Conservation (phyloP, 495 filamentous ascomycete genomes). For the Lasiosphaeria ovina region DNA sequence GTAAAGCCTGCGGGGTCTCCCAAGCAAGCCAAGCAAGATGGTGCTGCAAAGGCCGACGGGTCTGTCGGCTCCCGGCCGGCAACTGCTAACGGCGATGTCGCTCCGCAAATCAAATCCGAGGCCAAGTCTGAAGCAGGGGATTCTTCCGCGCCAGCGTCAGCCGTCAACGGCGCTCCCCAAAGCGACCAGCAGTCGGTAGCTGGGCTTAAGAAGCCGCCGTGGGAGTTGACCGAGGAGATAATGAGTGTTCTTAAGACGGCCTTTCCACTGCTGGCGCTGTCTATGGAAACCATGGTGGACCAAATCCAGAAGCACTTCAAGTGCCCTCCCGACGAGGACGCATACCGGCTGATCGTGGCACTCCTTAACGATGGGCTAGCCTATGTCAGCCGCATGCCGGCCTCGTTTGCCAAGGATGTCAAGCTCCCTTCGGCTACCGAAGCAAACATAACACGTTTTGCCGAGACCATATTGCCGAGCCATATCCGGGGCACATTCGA, state of each 20-base stretch:
- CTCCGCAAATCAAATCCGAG: slow-evolving; percentile 42
- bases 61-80: slow-evolving; percentile 41
- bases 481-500: slow-evolving; percentile 95
- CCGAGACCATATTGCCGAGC: slow-evolving; percentile 88
- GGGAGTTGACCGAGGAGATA: slow-evolving; percentile 95
- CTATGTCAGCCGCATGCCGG: slow-evolving; percentile 83
- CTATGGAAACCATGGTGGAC: slow-evolving; percentile 99
- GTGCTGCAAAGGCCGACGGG: slow-evolving; percentile 22
- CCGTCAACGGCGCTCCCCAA: slow-evolving; percentile 26
- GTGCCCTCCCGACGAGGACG: slow-evolving; percentile 96
- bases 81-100: slow-evolving; percentile 46
- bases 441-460: slow-evolving; percentile 92
- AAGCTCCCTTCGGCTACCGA: slow-evolving; percentile 89
- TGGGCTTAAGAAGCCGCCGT: slow-evolving; percentile 69
- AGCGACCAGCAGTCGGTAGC: slow-evolving; percentile 31
- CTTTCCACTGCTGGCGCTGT: slow-evolving; percentile 90
- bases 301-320: slow-evolving; percentile 99
- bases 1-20: slow-evolving; percentile 41
- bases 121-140: slow-evolving; percentile 43
- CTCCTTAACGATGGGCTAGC: slow-evolving; percentile 89
- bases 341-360: slow-evolving; percentile 95
- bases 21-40: slow-evolving; percentile 48
- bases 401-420: slow-evolving; percentile 82
- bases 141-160: slow-evolving; percentile 31
- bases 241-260: slow-evolving; percentile 91